Evolutionary conservation across 768 basidiomycete species (phyloP).

Genomic region (Auriculariales sp.): DNA sequence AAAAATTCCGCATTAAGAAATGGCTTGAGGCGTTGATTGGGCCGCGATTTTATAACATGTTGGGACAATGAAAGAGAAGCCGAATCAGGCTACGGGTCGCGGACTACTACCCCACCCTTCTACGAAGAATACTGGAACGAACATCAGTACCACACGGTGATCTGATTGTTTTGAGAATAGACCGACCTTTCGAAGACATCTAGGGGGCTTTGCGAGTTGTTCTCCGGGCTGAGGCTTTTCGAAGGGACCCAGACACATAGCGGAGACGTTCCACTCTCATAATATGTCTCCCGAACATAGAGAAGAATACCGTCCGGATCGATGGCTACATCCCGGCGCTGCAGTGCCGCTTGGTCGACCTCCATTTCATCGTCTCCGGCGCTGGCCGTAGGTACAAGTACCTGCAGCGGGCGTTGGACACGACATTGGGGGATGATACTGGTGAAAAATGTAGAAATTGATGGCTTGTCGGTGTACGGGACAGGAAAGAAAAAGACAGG

Average conservation of each 20-base stretch:
- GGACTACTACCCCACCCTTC: no score
- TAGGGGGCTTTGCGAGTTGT: constrained; percentile 12
- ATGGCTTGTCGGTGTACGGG: constrained; percentile 55
- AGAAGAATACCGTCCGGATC: constrained; percentile 58
- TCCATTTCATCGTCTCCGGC: constrained; percentile 31
- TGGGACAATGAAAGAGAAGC: no score
- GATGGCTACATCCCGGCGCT: constrained; percentile 11
- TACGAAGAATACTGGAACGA: no score
- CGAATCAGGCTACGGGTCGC: no score
- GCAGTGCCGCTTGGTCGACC: constrained; percentile 20
- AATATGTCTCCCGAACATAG: constrained; percentile 65
- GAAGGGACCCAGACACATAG: constrained; percentile 64
- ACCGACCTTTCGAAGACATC: constrained; percentile 19
- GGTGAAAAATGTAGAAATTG: constrained; percentile 30
- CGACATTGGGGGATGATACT: constrained; percentile 28
- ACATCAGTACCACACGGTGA: no score
- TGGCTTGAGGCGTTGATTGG: no score
- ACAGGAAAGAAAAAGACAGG: constrained; percentile 56
- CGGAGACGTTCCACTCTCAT: constrained; percentile 67
- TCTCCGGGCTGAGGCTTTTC: background rate
- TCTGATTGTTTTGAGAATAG: no score
- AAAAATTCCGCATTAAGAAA: no score
- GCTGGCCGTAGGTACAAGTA: constrained; percentile 6
- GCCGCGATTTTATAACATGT: no score
- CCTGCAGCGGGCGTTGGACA: constrained; percentile 4